Evolutionary conservation across 805 yeast species (phyloP), one percentile per base, ranked within the genome.

Genomic region (Trichomonascus vanleenenianus): DNA sequence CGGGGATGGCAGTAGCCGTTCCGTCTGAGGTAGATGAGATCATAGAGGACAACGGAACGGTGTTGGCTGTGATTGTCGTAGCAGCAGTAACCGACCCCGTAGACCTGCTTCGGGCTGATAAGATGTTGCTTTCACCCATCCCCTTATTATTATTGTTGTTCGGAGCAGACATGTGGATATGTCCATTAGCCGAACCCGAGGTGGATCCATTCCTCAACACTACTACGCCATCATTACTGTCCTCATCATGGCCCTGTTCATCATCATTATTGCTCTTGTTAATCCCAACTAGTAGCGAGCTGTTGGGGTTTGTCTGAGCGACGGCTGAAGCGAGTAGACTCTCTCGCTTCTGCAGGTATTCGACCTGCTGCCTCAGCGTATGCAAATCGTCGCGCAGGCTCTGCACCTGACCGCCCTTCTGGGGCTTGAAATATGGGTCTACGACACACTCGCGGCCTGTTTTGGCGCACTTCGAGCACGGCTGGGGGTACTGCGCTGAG

Each of bases 381-480:
- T 72, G 56, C 82, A 86, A 54, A 55, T 89, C 97, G 55, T 84
- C 85, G 54, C 88, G 75, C 56, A 89, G 67, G 44, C 82, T 74
- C 56, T 87, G 95, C 22, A 88, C 80, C 62, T 88, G 96, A 1
- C 91, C 82, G 0, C 96, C 96, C 63, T 87, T 88, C 55, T 85
- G 82, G 3, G 97, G 96, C 57, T 88, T 75, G 63, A 87, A 89
- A 55, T 82, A 82, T 1, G 96, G 96, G 63, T 89, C 96, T 19
- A 89, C 85, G 55, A 84, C 91, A 67, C 97, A 89, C 47, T 73
- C 74, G 33, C 87, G 68, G 2, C 79, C 81, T 85, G 85, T 83
- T 58, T 83, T 73, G 44, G 78, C 81, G 65, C 97, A 89, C 49
- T 96, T 65, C 14, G 83, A 75, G 62, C 97, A 89, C 0, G 96